Evolutionary conservation across 257 asterid species (phyloP), one percentile per base, ranked within the genome.

Genomic region (Asclepias syriaca): DNA sequence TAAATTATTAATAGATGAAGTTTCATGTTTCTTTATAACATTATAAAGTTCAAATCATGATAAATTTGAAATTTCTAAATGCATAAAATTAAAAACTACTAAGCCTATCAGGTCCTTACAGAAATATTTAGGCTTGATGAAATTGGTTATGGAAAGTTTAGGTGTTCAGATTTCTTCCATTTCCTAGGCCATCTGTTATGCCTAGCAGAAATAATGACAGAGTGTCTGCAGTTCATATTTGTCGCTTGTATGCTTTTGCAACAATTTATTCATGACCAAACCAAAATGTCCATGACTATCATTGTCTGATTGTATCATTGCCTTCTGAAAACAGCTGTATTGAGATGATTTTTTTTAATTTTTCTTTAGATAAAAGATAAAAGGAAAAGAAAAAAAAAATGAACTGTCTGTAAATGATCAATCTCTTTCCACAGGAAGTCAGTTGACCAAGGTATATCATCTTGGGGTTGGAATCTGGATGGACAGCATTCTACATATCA

Each of bases 401-500:
- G 3, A 16, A 22, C 21, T 65, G 65, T 24, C 15, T 79, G 67
- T 64, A 66, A 63, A 51, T 22, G 8, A 51, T 21, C 15, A 8
- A 6, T 37, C 24, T 50, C 9, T 68, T 15, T 43, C 71, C 48
- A 66, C 87, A 95, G 99, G 85, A 92, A 90, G 78, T 83, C 92
- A 70, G 78, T 82, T 8, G 98, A 90, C 83, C 94, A 87, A 74
- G 99, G 97, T 78, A 89, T 90, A 82, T 90, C 98, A 68, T 92
- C 99, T 37, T 95, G 99, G 99, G 99, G 98, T 22, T 95, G 99
- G 98, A 92, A 92, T 78, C 80, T 95, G 82, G 90, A 71, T 60
- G 99, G 99, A 37, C 98, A 95, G 77, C 98, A 90, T 81, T 95
- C 99, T 48, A 92, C 99, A 19, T 95, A 95, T 81, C 99, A 95